Evolutionary conservation across 2,329 filamentous ascomycete species (phyloP), one percentile per base, ranked within the genome.

Genomic region (Claviceps monticola): DNA sequence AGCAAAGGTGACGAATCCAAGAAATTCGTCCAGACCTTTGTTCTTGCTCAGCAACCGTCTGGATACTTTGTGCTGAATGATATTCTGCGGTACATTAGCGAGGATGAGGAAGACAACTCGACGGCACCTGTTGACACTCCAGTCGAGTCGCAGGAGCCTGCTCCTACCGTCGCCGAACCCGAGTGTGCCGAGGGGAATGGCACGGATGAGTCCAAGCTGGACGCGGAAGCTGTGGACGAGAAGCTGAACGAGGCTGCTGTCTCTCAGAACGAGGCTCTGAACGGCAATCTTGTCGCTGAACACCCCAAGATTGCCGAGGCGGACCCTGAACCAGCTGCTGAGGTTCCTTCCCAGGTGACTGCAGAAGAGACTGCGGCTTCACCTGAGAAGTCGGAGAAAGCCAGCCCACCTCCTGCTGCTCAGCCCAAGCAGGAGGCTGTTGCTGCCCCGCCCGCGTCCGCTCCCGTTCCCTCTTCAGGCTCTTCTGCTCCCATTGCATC

Each of bases 21-120:
- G 75, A 96, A 96, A 69, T 98, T 98, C 64, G 86, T 90, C 42
- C 93, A 98, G 76, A 97, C 91, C 50, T 98, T 98, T 61, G 88
- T 98, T 56, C 86, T 98, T 56, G 93, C 93, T 48, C 83, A 91
- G 69, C 93, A 98, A 73, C 88, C 88, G 48, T 95, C 91, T 53
- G 93, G 93, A 57, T 98, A 97, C 75, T 98, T 95, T 62, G 91
- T 98, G 37, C 80, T 98, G 61, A 98, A 98, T 70, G 93, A 98
- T 65, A 95, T 98, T 66, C 88, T 97, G 74, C 81, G 93, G 61
- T 97, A 94, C 71, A 83, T 98, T 58, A 82, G 84, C 57, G 88
- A 93, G 56, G 86, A 91, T 61, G 78, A 78, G 43, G 89, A 96
- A 55, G 87, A 87, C 54, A 82, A 84, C 55, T 54, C 56, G 46